Evolutionary conservation across 1,284 basidiomycete genomes (phyloP).

Genomic region (Heterobasidion irregulare): DNA sequence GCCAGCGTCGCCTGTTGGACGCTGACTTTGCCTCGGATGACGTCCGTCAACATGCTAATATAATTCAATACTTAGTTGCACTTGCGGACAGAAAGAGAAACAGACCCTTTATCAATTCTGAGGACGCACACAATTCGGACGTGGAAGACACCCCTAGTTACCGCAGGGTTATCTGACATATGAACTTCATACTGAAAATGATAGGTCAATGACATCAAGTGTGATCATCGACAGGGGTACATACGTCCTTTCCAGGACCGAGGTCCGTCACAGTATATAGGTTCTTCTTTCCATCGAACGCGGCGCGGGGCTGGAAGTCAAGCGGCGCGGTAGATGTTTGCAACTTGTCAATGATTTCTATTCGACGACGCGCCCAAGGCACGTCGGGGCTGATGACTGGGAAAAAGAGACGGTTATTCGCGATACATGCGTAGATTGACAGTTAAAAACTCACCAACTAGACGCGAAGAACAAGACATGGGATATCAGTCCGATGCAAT

Average conservation of each 20-base stretch:
- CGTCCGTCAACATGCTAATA: neutral
- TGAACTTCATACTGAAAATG: neutral
- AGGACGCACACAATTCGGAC: neutral
- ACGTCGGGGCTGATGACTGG: neutral
- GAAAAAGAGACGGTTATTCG: too few relatives aligned
- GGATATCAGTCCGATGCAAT: neutral
- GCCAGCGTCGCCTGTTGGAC: neutral
- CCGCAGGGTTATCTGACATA: neutral
- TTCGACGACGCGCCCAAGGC: neutral
- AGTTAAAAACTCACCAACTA: too few relatives aligned
- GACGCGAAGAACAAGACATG: too few relatives aligned
- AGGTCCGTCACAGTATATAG: neutral
- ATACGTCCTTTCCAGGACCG: neutral
- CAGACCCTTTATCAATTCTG: neutral
- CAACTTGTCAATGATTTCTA: neutral
- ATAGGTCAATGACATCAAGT: neutral
- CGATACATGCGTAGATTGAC: too few relatives aligned
- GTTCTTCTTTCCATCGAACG: constrained; percentile 1
- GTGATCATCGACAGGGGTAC: neutral
- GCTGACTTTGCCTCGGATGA: neutral
- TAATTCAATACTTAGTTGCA: too few relatives aligned
- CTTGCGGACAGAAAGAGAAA: neutral
- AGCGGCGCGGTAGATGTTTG: neutral
- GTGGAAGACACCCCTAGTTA: neutral
- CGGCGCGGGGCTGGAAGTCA: neutral